phyloP scores from a whole-genome alignment of 2,329 filamentous ascomycete species.

The Conoideocrella luteorostrata region DNA sequence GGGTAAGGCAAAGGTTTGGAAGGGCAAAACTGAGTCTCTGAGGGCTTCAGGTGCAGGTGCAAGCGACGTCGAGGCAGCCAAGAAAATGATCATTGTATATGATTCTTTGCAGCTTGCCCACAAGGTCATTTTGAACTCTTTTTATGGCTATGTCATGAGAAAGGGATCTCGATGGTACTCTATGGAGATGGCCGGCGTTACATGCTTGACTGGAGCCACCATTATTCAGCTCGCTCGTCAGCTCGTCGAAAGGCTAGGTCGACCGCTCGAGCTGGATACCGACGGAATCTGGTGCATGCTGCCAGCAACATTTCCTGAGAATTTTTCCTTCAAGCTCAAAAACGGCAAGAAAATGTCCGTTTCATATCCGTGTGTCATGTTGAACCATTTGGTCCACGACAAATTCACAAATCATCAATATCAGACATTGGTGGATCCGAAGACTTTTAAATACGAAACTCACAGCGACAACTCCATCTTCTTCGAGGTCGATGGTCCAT shows the following conservation, averaged over 20 bases:
- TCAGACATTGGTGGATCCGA: conserved; percentile 75
- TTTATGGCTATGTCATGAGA: conserved; percentile 99
- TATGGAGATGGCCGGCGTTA: conserved; percentile 98
- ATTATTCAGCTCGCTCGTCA: conserved; percentile 96
- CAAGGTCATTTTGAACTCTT: conserved; percentile 98
- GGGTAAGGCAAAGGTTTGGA: conserved; percentile 96
- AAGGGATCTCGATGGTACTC: conserved; percentile 99
- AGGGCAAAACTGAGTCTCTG: conserved; percentile 84
- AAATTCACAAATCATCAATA: conserved; percentile 98
- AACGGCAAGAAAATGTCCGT: conserved; percentile 96
- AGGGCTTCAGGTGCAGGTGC: conserved; percentile 73
- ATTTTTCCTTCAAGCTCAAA: conserved; percentile 89
- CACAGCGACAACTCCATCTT: conserved; percentile 99
- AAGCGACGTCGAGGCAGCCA: conserved; percentile 80
- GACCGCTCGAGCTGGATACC: conserved; percentile 90
- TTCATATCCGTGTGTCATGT: conserved; percentile 97
- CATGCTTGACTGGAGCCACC: conserved; percentile 88
- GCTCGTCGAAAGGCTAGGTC: conserved; percentile 85
- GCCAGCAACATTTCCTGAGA: conserved; percentile 91
- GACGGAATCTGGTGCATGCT: conserved; percentile 99
- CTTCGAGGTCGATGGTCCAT: conserved; percentile 97
- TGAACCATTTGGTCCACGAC: conserved; percentile 93
- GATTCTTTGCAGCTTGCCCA: conserved; percentile 95
- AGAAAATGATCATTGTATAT: conserved; percentile 97
- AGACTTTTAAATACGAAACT: conserved; percentile 85